These are phyloP conservation scores for Aspergillus costaricaensis DNA, from an alignment of 2,329 filamentous ascomycete genomes.

Conservation along the genomic window DNA sequence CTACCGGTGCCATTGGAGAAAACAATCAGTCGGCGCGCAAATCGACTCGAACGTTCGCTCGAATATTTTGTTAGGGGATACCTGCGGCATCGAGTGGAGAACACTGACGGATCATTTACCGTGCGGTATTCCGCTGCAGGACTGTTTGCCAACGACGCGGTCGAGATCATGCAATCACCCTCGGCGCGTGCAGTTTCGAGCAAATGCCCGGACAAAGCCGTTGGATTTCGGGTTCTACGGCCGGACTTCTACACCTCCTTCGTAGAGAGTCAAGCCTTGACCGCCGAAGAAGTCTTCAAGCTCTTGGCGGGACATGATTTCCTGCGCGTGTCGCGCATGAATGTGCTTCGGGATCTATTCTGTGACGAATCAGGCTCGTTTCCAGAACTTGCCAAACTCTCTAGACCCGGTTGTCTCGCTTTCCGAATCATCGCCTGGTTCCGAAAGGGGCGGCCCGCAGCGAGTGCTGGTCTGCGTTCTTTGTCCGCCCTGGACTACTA, in stretches of 20 bases:
- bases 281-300: background rate
- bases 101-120: background rate
- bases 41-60: background rate
- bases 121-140: slow-evolving; percentile 3
- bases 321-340: background rate
- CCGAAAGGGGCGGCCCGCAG: background rate
- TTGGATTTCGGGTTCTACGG: background rate
- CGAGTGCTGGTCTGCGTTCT: background rate
- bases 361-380: background rate
- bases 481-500: background rate
- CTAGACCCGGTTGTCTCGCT: background rate
- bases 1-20: background rate
- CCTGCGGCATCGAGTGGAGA: background rate
- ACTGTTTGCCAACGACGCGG: background rate
- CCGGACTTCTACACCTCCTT: slow-evolving; percentile 3
- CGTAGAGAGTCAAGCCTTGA: background rate
- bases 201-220: background rate
- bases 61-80: background rate
- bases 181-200: background rate
- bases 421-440: background rate
- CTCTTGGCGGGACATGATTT: background rate
- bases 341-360: background rate
- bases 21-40: background rate
- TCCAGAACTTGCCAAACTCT: background rate
- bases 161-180: slow-evolving; percentile 1